Base-by-base conservation (phyloP, 2,329 filamentous ascomycete species). In the Talaromyces sp. region DNA sequence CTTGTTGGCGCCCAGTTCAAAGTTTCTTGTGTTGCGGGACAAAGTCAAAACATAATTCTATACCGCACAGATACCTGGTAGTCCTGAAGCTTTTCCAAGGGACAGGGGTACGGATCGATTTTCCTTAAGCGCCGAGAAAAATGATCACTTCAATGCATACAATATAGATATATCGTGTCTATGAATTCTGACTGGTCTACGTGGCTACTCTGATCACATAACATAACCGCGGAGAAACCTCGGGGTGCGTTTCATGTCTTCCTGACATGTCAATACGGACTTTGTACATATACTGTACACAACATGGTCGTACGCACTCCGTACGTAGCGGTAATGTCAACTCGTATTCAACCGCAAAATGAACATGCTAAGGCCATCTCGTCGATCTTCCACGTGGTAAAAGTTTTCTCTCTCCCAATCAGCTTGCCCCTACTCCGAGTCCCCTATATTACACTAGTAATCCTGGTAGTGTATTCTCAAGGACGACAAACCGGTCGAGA, bases 381-480 rank as follows among this genome's bases (percentile, higher is more conserved):
- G 67, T 65, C 65, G 65, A 67, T 68, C 67, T 65, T 57, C 62
- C 65, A 68, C 67, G 65, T 68, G 67, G 67, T 49, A 31, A 54
- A 43, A 59, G 3, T 50, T 52, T n/a, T 25, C 33, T 37, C 17
- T 41, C 22, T 35, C 59, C 59, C 43, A 62, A 50, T 50, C 25
- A 59, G 31, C 50, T 56, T 43, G 31, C 33, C 25, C 56, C 31
- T 62, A 58, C n/a, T 66, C 64, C 31, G 50, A 65, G 63, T 65
- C 25, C 45, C 22, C 37, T 59, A 56, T 37, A 56, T 37, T 37
- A 52, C 37, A 35, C 52, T 33, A 45, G 52, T 59, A 35, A 22
- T n/a, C n/a, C 27, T 7, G 27, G 27, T 31, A 31, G 27, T 7
- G 27, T 31, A 31, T 31, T 6, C 27, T 5, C 10, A 19, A 37